Percentiles rank a stretch among this genome's conserved stretches.
phyloP scores from a whole-genome alignment of 805 yeast genomes.

The Ogataea paradorogensis region DNA sequence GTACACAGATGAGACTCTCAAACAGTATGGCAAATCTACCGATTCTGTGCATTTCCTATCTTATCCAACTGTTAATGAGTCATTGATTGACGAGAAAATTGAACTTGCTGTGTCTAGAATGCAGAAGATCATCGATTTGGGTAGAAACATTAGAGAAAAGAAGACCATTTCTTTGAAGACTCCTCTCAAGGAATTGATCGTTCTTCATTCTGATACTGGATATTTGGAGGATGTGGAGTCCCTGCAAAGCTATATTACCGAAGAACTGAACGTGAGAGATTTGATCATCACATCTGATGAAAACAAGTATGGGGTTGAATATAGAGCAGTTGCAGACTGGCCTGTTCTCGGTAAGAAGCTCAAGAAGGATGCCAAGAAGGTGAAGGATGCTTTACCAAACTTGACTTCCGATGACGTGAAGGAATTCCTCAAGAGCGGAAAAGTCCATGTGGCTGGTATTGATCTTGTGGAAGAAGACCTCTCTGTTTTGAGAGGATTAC shows the following conservation, averaged over 20 bases:
- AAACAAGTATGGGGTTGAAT: constrained; percentile 85
- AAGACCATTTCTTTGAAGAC: constrained; percentile 90
- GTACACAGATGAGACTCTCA: constrained; percentile 58
- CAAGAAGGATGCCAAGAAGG: constrained; percentile 89
- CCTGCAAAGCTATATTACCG: constrained; percentile 74
- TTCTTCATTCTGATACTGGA: constrained; percentile 71
- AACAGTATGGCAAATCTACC: constrained; percentile 49
- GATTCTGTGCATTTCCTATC: constrained; percentile 91
- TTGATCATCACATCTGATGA: constrained; percentile 87
- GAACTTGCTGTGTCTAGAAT: constrained; percentile 89
- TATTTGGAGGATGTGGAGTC: constrained; percentile 78
- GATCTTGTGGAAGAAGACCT: constrained; percentile 83
- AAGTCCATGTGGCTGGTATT: constrained; percentile 84
- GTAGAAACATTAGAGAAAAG: constrained; percentile 96
- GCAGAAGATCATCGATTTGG: constrained; percentile 96
- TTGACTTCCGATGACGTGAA: constrained; percentile 83
- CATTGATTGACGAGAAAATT: constrained; percentile 74
- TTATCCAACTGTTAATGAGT: constrained; percentile 83
- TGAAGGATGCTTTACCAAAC: constrained; percentile 86
- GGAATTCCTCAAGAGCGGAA: constrained; percentile 65
- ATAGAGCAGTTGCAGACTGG: constrained; percentile 98
- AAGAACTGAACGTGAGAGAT: constrained; percentile 91
- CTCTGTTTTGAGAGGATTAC: constrained; percentile 85
- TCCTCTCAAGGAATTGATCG: constrained; percentile 85
- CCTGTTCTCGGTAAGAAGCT: constrained; percentile 96